phyloP scores from a whole-genome alignment of 1,284 basidiomycete species.

The Pascua sp. region DNA sequence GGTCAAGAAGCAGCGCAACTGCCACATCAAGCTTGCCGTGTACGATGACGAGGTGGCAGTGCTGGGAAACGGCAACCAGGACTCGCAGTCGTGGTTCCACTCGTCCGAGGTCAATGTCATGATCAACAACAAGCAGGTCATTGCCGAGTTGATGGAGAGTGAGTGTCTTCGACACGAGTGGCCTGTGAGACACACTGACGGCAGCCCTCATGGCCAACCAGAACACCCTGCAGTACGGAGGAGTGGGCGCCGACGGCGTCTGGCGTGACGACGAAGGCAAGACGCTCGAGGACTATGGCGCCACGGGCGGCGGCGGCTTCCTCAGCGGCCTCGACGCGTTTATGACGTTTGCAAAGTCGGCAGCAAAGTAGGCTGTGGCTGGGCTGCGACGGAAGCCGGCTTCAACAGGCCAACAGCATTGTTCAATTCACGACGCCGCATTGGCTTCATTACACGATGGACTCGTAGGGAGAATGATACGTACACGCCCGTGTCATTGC shows the following conservation, averaged over 20 bases:
- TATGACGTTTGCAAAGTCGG: constrained; percentile 40
- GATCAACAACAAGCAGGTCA: constrained; percentile 62
- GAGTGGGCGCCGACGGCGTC: constrained; percentile 63
- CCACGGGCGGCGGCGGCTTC: constrained; percentile 39
- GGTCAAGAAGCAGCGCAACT: constrained; percentile 68
- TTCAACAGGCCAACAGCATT: no score
- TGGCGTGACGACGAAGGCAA: constrained; percentile 62
- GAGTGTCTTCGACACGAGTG: constrained; percentile 5
- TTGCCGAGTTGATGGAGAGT: constrained; percentile 61
- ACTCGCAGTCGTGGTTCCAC: constrained; percentile 75
- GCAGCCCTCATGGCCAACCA: constrained; percentile 62
- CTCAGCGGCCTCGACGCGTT: constrained; percentile 40
- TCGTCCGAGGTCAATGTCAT: constrained; percentile 73
- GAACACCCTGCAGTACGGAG: constrained; percentile 64
- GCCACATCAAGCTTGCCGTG: constrained; percentile 71
- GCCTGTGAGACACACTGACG: background rate
- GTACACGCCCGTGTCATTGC: background rate
- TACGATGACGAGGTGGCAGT: constrained; percentile 69
- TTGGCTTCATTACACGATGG: no score
- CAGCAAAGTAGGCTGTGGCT: constrained; percentile 10
- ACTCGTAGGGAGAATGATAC: background rate
- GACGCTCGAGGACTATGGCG: constrained; percentile 46
- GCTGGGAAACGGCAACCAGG: constrained; percentile 55
- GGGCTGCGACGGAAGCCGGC: no score
- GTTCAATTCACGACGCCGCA: no score